Conservation (phyloP, 768 basidiomycete genomes). For the Lanmaoa pseudosensibilis region DNA sequence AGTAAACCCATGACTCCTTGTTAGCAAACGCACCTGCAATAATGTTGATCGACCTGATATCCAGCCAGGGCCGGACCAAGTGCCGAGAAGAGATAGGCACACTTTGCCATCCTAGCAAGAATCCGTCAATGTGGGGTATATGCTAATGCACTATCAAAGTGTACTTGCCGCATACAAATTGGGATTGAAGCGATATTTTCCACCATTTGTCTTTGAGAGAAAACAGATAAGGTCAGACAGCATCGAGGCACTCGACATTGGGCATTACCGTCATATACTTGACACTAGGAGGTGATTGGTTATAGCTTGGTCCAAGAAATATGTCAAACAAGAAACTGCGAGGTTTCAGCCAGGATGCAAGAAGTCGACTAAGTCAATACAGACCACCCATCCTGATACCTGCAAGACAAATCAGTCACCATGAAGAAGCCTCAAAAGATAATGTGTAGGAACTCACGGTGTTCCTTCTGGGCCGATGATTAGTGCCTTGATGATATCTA, state of each 20-base stretch:
- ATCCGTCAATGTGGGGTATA: not conserved
- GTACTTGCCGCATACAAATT: constrained; percentile 83
- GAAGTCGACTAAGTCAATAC: constrained; percentile 22
- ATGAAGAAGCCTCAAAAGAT: not conserved
- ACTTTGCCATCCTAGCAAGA: constrained; percentile 86
- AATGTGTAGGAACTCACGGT: constrained; percentile 55
- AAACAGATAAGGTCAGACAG: constrained; percentile 8
- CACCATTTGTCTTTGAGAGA: constrained; percentile 68
- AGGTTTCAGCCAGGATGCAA: constrained; percentile 6
- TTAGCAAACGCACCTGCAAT: constrained; percentile 57
- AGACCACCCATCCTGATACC: constrained; percentile 90
- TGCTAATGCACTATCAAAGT: not conserved
- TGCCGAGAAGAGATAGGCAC: constrained; percentile 86
- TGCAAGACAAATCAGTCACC: constrained; percentile 31
- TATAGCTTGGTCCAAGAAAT: constrained; percentile 87
- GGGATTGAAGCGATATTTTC: constrained; percentile 90
- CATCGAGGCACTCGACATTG: not conserved
- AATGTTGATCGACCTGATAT: constrained; percentile 86
- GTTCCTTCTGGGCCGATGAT: constrained; percentile 94
- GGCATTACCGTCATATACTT: constrained; percentile 59
- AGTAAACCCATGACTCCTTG: not conserved
- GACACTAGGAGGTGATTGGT: constrained; percentile 77
- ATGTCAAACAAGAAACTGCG: constrained; percentile 81
- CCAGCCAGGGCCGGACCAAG: constrained; percentile 95
- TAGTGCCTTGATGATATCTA: constrained; percentile 89